Evolutionary conservation across 2,329 filamentous ascomycete genomes (phyloP), one percentile per base, ranked within the genome.

Genomic region (Phaeosphaeriaceae sp.): DNA sequence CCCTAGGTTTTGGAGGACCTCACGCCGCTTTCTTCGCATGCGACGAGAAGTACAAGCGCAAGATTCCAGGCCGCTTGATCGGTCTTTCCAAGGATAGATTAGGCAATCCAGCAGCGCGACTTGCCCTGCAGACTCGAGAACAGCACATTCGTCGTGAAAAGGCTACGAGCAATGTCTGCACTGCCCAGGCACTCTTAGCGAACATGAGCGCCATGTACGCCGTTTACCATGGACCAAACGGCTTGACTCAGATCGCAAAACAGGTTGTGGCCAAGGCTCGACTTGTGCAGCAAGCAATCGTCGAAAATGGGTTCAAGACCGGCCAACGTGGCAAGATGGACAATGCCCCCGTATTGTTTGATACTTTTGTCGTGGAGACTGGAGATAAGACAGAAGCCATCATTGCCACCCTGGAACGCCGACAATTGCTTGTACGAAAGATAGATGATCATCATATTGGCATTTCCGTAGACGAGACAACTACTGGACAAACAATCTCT

Each of bases 151-250:
- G 93, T 58, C 85, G 93, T 67, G 93, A 97, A 73, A 97, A 97
- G 82, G 93, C 93, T 1, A 97, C 93, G 1, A 96, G 92, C 79
- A 97, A 97, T 70, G 92, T 97, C 51, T 97, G 93, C 78, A 97
- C 93, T 1, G 92, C 93, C 1, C 93, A 97, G 76, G 93, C 93
- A 7, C 79, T 97, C 20, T 80, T 97, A 42, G 93, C 93, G 30
- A 97, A 97, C 74, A 97, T 97, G 90, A 93, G 86, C 61, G 91
- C 92, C 46, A 88, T 97, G 78, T 97, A 96, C 70, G 92, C 92
- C 43, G 82, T 97, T 45, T 97, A 97, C 74, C 93, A 97, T 71
- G 93, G 93, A 3, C 93, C 93, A 1, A 75, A 85, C 45, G 92
- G 92, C 15, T 77, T 97, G 42, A 91, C 86, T 75, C 83, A 85